Conservation (phyloP, 2,329 filamentous ascomycete species). For the Sporothrix globosa region DNA sequence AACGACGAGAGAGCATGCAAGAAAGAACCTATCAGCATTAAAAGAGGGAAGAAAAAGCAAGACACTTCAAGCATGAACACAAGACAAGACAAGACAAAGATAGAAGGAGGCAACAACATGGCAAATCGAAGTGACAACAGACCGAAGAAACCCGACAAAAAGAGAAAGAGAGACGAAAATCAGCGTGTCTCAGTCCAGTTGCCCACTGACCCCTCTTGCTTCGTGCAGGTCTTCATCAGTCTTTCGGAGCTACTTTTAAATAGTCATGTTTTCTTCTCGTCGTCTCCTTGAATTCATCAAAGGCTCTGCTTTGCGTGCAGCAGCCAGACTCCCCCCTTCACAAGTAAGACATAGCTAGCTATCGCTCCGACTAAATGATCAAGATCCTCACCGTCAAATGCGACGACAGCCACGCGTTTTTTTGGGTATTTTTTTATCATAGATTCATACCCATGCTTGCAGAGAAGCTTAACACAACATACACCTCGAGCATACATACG, state of each 20-base stretch:
- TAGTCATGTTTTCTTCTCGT: background rate
- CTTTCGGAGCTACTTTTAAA: constrained; percentile 3
- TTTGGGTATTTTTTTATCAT: background rate
- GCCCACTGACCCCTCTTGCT: constrained; percentile 13
- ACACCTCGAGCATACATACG: too few species aligned
- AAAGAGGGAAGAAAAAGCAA: background rate
- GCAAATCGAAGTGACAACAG: too few species aligned
- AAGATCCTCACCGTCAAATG: constrained; percentile 16
- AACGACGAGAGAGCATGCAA: background rate
- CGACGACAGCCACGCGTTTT: background rate
- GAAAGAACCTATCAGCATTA: background rate
- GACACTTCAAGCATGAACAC: background rate
- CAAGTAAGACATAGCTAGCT: constrained; percentile 12
- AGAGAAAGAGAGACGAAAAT: background rate
- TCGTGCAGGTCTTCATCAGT: constrained; percentile 22
- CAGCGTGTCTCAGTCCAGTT: constrained; percentile 21
- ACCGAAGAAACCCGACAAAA: background rate
- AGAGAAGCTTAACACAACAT: too few species aligned
- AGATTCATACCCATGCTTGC: too few species aligned
- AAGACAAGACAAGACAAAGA: background rate
- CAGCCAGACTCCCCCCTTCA: background rate
- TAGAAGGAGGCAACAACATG: background rate
- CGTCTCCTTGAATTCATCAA: background rate
- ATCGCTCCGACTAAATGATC: constrained; percentile 1
- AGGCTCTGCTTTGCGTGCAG: background rate